Percentiles rank a stretch among this genome's conserved stretches.
These are phyloP conservation scores for Eucalyptus coolabah DNA, from an alignment of 345 rosid genomes.

Conservation along the genomic window DNA sequence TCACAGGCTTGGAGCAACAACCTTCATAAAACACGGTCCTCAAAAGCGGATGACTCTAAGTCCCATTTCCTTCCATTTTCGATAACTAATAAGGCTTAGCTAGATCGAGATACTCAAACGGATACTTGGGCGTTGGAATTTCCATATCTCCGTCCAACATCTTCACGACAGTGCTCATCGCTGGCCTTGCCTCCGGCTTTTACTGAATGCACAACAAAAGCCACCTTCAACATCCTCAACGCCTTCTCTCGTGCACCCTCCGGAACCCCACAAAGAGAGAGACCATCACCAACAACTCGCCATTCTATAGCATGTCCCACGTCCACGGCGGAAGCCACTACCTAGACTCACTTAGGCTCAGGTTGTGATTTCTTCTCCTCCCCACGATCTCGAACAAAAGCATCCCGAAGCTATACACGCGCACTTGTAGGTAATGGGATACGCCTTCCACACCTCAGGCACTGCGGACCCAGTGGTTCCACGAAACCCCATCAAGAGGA, in stretches of 20 bases:
- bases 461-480: not conserved
- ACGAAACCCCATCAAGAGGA: fast-evolving
- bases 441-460: not conserved
- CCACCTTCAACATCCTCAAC: not conserved
- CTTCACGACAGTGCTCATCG: not conserved
- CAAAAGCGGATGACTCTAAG: not conserved
- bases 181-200: not conserved
- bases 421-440: not conserved
- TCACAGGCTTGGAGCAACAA: not conserved
- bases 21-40: not conserved
- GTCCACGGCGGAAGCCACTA: not conserved
- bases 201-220: not conserved
- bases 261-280: not conserved
- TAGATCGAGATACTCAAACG: not conserved
- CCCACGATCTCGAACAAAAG: not conserved
- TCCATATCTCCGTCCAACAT: not conserved
- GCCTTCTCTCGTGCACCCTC: not conserved
- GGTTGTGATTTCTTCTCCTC: not conserved
- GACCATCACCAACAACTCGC: not conserved
- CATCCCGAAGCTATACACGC: not conserved
- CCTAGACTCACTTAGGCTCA: not conserved
- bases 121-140: not conserved
- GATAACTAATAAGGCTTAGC: not conserved
- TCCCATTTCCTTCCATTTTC: not conserved
- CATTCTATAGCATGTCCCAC: not conserved